A percentile compares a stretch with the other conserved stretches of the same genome.
Evolutionary conservation across 768 basidiomycete genomes (phyloP).

Genomic region (Kwoniella europaea): DNA sequence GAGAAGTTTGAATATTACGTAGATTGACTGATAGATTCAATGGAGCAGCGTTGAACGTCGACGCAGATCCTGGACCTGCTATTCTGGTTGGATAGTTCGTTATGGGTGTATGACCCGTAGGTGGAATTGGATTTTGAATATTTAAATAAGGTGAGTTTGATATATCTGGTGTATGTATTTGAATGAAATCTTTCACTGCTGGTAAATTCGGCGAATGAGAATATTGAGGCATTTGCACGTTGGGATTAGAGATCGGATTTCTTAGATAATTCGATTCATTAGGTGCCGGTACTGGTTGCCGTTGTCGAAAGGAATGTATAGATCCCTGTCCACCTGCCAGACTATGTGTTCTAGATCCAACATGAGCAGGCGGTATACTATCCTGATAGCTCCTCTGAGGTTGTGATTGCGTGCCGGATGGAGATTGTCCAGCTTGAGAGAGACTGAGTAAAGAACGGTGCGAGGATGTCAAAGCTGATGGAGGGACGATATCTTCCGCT

Average conservation of each 20-base stretch:
- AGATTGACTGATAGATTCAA: conserved; percentile 39
- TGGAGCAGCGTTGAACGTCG: conserved; percentile 38
- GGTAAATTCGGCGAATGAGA: conserved; percentile 19
- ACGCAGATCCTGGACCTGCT: conserved; percentile 33
- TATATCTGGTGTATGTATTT: conserved; percentile 27
- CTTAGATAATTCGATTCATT: not conserved
- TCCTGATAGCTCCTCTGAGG: not conserved
- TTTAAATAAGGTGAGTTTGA: conserved; percentile 27
- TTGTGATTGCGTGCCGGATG: not conserved
- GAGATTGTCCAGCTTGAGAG: conserved; percentile 14
- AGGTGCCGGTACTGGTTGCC: not conserved
- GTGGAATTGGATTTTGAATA: not conserved
- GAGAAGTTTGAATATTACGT: conserved; percentile 54
- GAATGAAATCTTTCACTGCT: conserved; percentile 26
- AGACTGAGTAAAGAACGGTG: conserved; percentile 49
- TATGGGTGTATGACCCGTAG: conserved; percentile 25
- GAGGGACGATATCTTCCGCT: conserved; percentile 42
- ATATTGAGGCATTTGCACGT: not conserved
- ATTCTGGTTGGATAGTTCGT: conserved; percentile 35
- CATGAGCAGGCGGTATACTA: not conserved
- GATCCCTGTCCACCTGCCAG: conserved; percentile 32
- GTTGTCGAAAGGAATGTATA: conserved; percentile 36
- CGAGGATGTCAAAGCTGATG: conserved; percentile 39
- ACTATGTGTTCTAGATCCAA: conserved; percentile 40
- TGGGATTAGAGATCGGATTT: not conserved